Percentiles rank a stretch among this genome's conserved stretches.
These are phyloP conservation scores for Septoria linicola DNA, from an alignment of 2,329 filamentous ascomycete species.

Conservation along the genomic window DNA sequence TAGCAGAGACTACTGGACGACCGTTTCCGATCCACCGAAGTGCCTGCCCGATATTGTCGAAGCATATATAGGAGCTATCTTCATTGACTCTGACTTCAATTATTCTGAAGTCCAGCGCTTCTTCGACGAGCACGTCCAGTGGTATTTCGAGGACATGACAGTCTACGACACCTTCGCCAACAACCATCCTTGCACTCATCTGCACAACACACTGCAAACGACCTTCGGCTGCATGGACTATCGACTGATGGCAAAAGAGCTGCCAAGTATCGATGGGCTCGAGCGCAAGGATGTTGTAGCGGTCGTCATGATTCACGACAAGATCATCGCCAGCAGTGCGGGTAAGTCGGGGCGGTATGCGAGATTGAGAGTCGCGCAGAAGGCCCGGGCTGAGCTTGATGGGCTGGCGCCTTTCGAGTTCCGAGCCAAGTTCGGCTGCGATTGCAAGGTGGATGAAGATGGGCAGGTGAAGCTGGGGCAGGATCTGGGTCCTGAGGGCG, in stretches of 20 bases:
- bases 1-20: conserved; percentile 67
- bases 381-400: conserved; percentile 54
- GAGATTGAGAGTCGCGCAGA: conserved; percentile 65
- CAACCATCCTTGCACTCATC: conserved; percentile 72
- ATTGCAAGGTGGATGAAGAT: conserved; percentile 49
- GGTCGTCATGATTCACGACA: conserved; percentile 73
- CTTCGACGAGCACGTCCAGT: conserved; percentile 70
- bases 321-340: conserved; percentile 63
- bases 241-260: conserved; percentile 55
- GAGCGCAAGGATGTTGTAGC: conserved; percentile 57
- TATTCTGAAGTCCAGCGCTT: conserved; percentile 72
- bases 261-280: conserved; percentile 49
- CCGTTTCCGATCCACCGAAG: conserved; percentile 66
- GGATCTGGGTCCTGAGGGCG: conserved; percentile 11
- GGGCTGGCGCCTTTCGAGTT: conserved; percentile 59
- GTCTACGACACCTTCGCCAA: conserved; percentile 86
- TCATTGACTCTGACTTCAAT: conserved; percentile 82
- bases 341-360: conserved; percentile 67
- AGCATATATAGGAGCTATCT: conserved; percentile 83
- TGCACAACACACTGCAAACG: conserved; percentile 63
- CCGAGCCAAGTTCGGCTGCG: conserved; percentile 59
- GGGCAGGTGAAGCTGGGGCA: conserved; percentile 8
- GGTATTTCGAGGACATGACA: conserved; percentile 81
- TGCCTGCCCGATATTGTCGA: conserved; percentile 84
- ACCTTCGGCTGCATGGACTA: conserved; percentile 66